Evolutionary conservation across 768 basidiomycete species (phyloP), one percentile per base, ranked within the genome.

Genomic region (Omphalotus guepiniiformis): DNA sequence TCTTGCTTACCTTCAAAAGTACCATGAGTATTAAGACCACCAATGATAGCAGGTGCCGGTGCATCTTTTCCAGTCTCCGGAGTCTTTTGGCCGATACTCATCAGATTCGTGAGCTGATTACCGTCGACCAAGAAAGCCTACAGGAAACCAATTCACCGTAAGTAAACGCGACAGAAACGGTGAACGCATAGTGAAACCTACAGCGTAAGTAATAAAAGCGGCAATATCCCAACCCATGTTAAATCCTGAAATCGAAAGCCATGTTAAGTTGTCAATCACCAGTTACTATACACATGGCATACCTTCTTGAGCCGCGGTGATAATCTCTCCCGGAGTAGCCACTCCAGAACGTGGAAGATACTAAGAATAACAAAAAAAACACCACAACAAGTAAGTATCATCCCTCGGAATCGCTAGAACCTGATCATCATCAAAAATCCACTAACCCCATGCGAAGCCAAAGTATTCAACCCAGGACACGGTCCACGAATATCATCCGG

Each of bases 391-490:
- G 18, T 15, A 28, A 28, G n/a, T n/a, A n/a, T n/a, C n/a, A n/a
- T n/a, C n/a, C n/a, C n/a, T n/a, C n/a, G n/a, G n/a, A n/a, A n/a
- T n/a, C n/a, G n/a, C n/a, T n/a, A n/a, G n/a, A n/a, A 34, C 22
- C 4, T 34, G n/a, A 21, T 40, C 15, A 5, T 28, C 30, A 27
- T 15, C 6, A 29, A 12, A 30, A 29, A 44, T 9, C 11, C 9
- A 13, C 9, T 15, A 23, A 7, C 9, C 9, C 8, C 9, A 39
- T 39, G 37, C 8, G 23, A 21, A 9, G 22, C 18, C 35, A 47
- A 47, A 32, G 51, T 37, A 46, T 52, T 52, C 40, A 52, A 38
- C 23, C 51, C 44, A 36, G 51, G 51, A 43, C 51, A 52, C 22
- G 51, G 51, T 18, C 46, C 44, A n/a, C 51, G 51, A 37, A 26